Percentiles rank a stretch among this genome's conserved stretches.
Conservation (phyloP, 1,284 basidiomycete genomes). For the Microbotryum scabiosae region DNA sequence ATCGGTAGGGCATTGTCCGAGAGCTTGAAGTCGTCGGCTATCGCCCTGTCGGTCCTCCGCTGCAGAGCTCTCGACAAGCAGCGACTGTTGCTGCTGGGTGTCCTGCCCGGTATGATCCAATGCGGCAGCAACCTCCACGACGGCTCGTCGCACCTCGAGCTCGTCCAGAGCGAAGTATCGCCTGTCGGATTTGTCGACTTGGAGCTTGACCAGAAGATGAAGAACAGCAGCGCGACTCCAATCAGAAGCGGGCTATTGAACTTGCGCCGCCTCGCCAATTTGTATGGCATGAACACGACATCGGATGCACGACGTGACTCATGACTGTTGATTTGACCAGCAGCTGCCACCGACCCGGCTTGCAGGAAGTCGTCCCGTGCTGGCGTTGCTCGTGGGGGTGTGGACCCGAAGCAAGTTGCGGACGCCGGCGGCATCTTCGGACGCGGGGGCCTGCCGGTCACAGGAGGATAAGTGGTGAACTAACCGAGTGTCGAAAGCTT, state of each 20-base stretch:
- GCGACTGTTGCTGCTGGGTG: not conserved
- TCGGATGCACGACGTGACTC: too few species aligned
- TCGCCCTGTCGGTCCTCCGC: conserved; percentile 1
- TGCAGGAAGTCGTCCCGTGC: too few species aligned
- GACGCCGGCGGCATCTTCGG: too few species aligned
- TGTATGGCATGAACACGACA: not conserved
- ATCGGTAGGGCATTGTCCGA: conserved; percentile 21
- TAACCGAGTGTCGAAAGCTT: too few species aligned
- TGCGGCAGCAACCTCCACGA: not conserved
- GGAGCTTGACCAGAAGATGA: conserved; percentile 4
- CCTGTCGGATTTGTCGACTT: not conserved
- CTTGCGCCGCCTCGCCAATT: conserved; percentile 6
- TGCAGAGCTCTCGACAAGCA: conserved; percentile 2
- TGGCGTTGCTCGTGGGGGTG: too few species aligned
- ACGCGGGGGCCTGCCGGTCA: too few species aligned
- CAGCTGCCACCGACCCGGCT: too few species aligned
- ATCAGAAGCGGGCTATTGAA: conserved; percentile 11
- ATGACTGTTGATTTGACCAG: too few species aligned
- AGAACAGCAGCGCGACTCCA: conserved; percentile 6
- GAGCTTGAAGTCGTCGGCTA: conserved; percentile 7
- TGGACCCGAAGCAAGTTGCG: too few species aligned
- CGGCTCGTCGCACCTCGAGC: not conserved
- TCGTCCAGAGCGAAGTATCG: not conserved
- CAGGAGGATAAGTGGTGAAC: too few species aligned
- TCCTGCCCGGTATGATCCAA: not conserved